A percentile compares a stretch with the other conserved stretches of the same genome.
phyloP scores from a whole-genome alignment of 2,329 filamentous ascomycete species.

The Aspergillus tanneri region DNA sequence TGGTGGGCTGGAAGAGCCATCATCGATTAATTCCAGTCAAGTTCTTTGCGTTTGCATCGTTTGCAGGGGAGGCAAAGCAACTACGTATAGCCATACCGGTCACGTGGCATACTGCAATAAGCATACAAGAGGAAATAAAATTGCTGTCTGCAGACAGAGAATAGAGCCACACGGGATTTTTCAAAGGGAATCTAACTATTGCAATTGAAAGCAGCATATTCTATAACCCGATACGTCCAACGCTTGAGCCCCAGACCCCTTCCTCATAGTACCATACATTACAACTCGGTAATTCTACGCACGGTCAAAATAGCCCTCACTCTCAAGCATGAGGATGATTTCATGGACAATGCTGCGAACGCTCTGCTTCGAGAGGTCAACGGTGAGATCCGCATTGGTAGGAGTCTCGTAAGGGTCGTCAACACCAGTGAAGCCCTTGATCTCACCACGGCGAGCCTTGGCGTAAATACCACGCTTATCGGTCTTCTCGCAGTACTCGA shows the following conservation, averaged over 20 bases:
- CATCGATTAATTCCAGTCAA: no score
- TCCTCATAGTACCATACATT: conserved; percentile 15
- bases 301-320: conserved; percentile 79
- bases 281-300: no score
- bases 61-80: background rate
- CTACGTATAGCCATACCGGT: no score
- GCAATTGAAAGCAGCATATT: conserved; percentile 18
- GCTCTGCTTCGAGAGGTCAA: conserved; percentile 80
- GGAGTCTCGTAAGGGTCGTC: conserved; percentile 95
- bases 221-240: conserved; percentile 18
- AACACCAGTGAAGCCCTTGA: conserved; percentile 97
- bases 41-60: conserved; percentile 25
- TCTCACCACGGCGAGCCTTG: conserved; percentile 79
- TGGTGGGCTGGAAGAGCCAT: background rate
- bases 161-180: background rate
- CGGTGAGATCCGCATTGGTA: conserved; percentile 74
- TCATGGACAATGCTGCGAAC: conserved; percentile 94
- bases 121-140: no score
- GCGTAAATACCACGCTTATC: conserved; percentile 90
- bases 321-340: conserved; percentile 90
- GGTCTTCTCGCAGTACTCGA: conserved; percentile 92
- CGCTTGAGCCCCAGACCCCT: conserved; percentile 15
- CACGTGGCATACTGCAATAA: no score
- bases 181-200: conserved; percentile 24
- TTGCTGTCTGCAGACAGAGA: no score